Evolutionary conservation across 805 yeast genomes (phyloP).

Genomic region (Yamadazyma phyllophila): DNA sequence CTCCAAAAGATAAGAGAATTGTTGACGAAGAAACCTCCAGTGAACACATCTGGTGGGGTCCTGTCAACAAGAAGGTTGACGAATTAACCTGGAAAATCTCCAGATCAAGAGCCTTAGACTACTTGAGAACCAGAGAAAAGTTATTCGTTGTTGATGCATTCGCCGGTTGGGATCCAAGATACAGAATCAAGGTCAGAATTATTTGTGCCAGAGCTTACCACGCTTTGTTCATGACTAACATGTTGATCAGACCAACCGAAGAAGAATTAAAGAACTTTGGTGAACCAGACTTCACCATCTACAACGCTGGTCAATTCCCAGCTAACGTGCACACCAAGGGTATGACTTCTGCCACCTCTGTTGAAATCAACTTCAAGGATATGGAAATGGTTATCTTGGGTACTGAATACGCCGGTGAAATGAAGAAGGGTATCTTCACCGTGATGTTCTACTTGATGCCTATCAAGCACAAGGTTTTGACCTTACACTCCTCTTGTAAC

Average conservation of each 20-base stretch:
- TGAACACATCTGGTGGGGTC: constrained; percentile 97
- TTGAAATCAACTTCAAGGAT: constrained; percentile 92
- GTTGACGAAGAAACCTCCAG: constrained; percentile 89
- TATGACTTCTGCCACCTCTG: constrained; percentile 94
- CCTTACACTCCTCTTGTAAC: constrained; percentile 93
- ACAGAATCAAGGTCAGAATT: constrained; percentile 92
- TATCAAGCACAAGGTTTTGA: constrained; percentile 82
- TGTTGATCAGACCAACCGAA: constrained; percentile 91
- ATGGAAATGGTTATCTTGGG: constrained; percentile 99
- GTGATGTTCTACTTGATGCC: constrained; percentile 99
- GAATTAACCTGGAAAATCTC: constrained; percentile 94
- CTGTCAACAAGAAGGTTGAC: constrained; percentile 92
- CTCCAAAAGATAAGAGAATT: constrained; percentile 97
- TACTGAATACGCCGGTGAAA: constrained; percentile 99
- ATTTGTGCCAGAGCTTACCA: constrained; percentile 99
- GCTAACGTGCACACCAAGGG: constrained; percentile 95
- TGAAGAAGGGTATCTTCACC: constrained; percentile 98
- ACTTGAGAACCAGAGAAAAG: constrained; percentile 91
- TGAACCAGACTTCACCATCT: constrained; percentile 96
- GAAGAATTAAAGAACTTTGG: constrained; percentile 89
- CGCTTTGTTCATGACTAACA: constrained; percentile 95
- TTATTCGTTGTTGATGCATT: constrained; percentile 93
- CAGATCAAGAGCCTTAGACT: constrained; percentile 95
- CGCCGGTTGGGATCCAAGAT: constrained; percentile 99
- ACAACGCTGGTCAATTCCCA: constrained; percentile 99